Evolutionary conservation across 345 rosid species (phyloP).

Genomic region (Punica granatum): DNA sequence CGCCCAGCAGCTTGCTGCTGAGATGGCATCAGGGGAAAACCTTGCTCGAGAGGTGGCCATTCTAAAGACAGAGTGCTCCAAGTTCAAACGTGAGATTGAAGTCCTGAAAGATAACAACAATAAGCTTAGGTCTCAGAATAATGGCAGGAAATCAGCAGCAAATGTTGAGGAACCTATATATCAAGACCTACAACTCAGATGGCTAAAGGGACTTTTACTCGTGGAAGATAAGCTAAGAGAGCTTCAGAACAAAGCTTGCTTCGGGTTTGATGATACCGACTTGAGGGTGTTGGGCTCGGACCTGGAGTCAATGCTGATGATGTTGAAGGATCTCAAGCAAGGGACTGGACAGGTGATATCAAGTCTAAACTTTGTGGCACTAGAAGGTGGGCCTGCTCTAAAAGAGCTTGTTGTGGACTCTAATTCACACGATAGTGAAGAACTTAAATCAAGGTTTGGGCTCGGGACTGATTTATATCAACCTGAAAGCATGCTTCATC

Average conservation of each 20-base stretch:
- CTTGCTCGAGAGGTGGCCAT: slow-evolving; percentile 65
- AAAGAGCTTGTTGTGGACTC: slow-evolving; percentile 29
- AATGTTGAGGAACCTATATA: slow-evolving; percentile 28
- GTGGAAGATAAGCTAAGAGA: slow-evolving; percentile 69
- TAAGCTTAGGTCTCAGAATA: slow-evolving; percentile 28
- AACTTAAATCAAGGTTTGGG: slow-evolving; percentile 36
- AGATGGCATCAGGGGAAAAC: slow-evolving; percentile 76
- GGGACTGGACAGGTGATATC: slow-evolving; percentile 43
- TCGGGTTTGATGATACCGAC: slow-evolving; percentile 64
- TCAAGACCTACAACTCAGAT: slow-evolving; percentile 45
- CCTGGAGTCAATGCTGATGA: slow-evolving; percentile 47
- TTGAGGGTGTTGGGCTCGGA: slow-evolving; percentile 46
- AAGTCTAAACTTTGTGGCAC: slow-evolving; percentile 25
- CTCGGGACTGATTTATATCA: slow-evolving; percentile 58
- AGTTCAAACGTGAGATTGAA: slow-evolving; percentile 66
- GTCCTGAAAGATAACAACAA: slow-evolving; percentile 20
- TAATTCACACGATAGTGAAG: slow-evolving; percentile 32
- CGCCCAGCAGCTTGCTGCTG: slow-evolving; percentile 60
- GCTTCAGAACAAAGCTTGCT: slow-evolving; percentile 59
- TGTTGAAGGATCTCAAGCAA: slow-evolving; percentile 69
- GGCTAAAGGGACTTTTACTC: slow-evolving; percentile 59
- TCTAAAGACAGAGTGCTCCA: slow-evolving; percentile 73
- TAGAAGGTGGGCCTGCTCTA: slow-evolving; percentile 23
- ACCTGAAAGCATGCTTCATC: slow-evolving; percentile 73
- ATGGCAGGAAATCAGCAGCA: slow-evolving; percentile 19